Percentiles rank a stretch among this genome's conserved stretches.
Evolutionary conservation across 2,329 filamentous ascomycete species (phyloP).

Genomic region (Diaporthe sp.): DNA sequence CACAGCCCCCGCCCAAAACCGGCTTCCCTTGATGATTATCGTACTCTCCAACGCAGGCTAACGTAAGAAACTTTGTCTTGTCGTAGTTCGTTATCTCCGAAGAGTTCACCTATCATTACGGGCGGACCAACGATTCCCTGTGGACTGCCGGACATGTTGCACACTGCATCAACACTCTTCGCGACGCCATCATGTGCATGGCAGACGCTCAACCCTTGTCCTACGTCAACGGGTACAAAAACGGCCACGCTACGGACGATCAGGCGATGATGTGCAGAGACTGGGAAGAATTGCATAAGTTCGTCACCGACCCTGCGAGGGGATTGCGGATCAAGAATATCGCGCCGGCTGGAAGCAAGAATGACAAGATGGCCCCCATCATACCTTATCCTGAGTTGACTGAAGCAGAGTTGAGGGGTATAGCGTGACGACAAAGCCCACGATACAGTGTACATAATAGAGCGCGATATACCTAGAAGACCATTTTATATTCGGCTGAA

Average conservation of each 20-base stretch:
- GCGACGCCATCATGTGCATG: slow-evolving; percentile 17
- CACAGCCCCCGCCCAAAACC: no score
- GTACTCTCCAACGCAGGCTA: background rate
- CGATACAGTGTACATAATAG: background rate
- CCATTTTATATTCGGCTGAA: background rate
- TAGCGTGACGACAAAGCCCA: background rate
- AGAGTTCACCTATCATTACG: slow-evolving; percentile 17
- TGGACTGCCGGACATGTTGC: slow-evolving; percentile 14
- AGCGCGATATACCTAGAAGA: background rate
- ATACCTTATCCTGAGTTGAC: slow-evolving; percentile 4
- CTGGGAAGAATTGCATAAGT: slow-evolving; percentile 20
- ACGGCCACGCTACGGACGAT: slow-evolving; percentile 8
- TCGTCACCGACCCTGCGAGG: background rate
- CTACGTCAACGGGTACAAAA: slow-evolving; percentile 4
- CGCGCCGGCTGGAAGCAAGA: slow-evolving; percentile 3
- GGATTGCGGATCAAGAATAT: slow-evolving; percentile 11
- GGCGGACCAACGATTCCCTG: background rate
- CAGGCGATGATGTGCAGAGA: slow-evolving; percentile 25
- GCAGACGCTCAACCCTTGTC: slow-evolving; percentile 8
- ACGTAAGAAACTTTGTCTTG: background rate
- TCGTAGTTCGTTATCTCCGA: slow-evolving; percentile 20
- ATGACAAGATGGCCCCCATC: slow-evolving; percentile 6
- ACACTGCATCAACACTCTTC: slow-evolving; percentile 26
- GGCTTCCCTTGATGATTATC: background rate
- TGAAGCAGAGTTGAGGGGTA: background rate